These are phyloP conservation scores for Yamadazyma takamatsuzukensis DNA, from an alignment of 805 yeast species.

Conservation along the genomic window DNA sequence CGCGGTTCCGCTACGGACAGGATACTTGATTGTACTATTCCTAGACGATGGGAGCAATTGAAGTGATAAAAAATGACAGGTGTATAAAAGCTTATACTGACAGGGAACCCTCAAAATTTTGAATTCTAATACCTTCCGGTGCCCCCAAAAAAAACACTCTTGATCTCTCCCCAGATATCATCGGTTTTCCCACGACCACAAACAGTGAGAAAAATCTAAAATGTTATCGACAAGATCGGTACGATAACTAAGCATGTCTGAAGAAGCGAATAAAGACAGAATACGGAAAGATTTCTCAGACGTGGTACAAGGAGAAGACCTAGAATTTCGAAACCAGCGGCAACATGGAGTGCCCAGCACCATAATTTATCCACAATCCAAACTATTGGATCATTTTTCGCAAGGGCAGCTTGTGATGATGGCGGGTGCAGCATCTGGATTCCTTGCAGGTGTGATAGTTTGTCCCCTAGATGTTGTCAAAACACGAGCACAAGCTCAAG, in stretches of 20 bases:
- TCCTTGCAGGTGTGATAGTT: slow-evolving; percentile 81
- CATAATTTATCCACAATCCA: slow-evolving; percentile 36
- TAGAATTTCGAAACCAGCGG: slow-evolving; percentile 29
- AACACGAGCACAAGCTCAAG: slow-evolving; percentile 92
- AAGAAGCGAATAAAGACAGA: background rate
- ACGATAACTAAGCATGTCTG: too few species aligned
- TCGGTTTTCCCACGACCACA: background rate
- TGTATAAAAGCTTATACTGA: background rate
- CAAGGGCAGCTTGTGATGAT: slow-evolving; percentile 74
- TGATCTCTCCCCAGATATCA: background rate
- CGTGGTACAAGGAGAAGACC: slow-evolving; percentile 34
- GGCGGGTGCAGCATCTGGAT: slow-evolving; percentile 93
- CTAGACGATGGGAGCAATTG: slow-evolving; percentile 1
- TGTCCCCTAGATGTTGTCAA: slow-evolving; percentile 97
- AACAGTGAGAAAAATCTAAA: slow-evolving; percentile 3
- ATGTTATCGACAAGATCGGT: slow-evolving; percentile 1
- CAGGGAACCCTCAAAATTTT: too few species aligned
- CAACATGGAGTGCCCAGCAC: too few species aligned
- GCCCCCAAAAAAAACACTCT: background rate
- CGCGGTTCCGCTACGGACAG: too few species aligned
- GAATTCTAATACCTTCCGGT: too few species aligned
- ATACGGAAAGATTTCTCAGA: slow-evolving; percentile 28
- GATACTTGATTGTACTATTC: too few species aligned
- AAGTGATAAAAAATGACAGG: background rate
- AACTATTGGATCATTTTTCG: too few species aligned